Evolutionary conservation across 1,139 yeast genomes (phyloP), one percentile per base, ranked within the genome.

Genomic region (Debaryomyces robertsiae): DNA sequence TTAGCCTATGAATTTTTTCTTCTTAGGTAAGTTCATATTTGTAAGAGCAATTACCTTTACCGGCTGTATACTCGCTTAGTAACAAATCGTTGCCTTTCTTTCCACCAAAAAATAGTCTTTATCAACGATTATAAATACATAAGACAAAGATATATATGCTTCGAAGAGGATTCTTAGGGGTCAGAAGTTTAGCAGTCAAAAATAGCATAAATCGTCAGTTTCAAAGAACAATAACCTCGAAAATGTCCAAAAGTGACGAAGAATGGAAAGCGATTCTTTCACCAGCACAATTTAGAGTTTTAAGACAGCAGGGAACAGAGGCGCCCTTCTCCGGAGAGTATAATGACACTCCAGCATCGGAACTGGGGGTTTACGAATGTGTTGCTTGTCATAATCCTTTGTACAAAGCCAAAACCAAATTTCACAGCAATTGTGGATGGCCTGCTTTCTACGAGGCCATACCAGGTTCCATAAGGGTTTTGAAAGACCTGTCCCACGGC

Each of bases 381-480:
- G 97, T 85, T 0, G 98, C 84, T 9, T 93, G 98, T 60, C 75
- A 73, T 37, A 70, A 77, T 36, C 96, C 97, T 6, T 67, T 93
- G 30, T 93, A 93, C 63, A 75, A 76, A 47, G 82, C 96, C 27
- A 71, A 75, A 33, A 77, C 96, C 10, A 93, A 93, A 64, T 93
- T 94, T 54, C 81, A 84, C 44, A 79, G 95, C 15, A 90, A 89
- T 41, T 93, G 98, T 63, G 98, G 98, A 2, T 93, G 98, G 98
- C 98, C 98, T 0, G 90, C 97, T 0, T 93, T 93, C 63, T 91
- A 83, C 60, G 84, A 87, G 43, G 96, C 95, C 3, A 68, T 91
- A 38, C 95, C 96, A 0, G 91, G 90, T 0, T 74, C 96, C 1
- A 73, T 93, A 34, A 74, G 64, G 23, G 70, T 84, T 10, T 65